phyloP scores from a whole-genome alignment of 306 rosid genomes.

The Luffa aegyptiaca region DNA sequence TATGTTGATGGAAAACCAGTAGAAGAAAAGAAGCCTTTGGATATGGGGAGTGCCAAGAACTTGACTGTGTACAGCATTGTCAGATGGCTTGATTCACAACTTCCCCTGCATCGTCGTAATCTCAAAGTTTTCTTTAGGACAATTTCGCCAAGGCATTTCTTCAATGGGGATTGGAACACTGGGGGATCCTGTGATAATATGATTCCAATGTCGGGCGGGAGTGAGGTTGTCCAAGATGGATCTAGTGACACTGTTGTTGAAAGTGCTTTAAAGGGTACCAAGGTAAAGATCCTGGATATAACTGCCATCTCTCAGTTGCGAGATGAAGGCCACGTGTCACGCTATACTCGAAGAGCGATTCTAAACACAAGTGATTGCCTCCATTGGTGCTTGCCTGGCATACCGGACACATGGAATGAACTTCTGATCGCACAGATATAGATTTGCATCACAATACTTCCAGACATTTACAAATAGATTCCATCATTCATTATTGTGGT shows the following conservation, averaged over 20 bases:
- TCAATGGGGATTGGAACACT: constrained; percentile 87
- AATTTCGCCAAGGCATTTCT: constrained; percentile 76
- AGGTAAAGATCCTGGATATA: constrained; percentile 64
- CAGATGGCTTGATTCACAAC: constrained; percentile 72
- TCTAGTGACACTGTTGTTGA: constrained; percentile 49
- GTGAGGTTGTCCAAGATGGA: constrained; percentile 50
- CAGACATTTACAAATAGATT: background rate
- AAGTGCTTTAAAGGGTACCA: constrained; percentile 69
- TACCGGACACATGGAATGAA: constrained; percentile 95
- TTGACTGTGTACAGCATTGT: constrained; percentile 51
- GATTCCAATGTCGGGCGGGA: constrained; percentile 53
- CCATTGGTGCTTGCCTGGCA: constrained; percentile 93
- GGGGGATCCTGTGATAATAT: constrained; percentile 78
- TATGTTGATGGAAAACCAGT: constrained; percentile 53
- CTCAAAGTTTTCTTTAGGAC: constrained; percentile 86
- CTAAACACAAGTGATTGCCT: constrained; percentile 62
- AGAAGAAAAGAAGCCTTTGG: constrained; percentile 37
- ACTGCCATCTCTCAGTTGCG: constrained; percentile 77
- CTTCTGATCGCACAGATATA: constrained; percentile 72
- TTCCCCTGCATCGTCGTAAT: constrained; percentile 35
- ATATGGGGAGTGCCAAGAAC: constrained; percentile 58
- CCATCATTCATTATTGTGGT: background rate
- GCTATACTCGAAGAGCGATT: constrained; percentile 45
- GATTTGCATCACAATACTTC: background rate
- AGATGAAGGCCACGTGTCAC: constrained; percentile 91